Evolutionary conservation across 1,139 yeast species (phyloP).

Genomic region (Yamadazyma siamensis): DNA sequence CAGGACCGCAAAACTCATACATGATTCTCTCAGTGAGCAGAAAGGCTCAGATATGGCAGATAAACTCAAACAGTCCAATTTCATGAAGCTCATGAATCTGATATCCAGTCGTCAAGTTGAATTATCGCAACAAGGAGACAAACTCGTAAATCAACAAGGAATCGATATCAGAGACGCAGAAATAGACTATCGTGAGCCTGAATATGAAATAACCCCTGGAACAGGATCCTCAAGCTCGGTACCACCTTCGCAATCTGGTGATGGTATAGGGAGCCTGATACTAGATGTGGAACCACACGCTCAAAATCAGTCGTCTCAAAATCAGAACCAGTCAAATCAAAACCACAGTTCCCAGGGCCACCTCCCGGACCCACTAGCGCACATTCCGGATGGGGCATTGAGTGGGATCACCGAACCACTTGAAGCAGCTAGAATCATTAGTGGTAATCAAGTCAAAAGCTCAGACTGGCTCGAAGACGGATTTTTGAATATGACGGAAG

Average conservation of each 20-base stretch:
- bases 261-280: too few species aligned
- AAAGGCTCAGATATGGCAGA: constrained; percentile 22
- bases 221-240: constrained; percentile 1
- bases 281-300: not conserved
- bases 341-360: constrained; percentile 15
- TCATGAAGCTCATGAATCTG: constrained; percentile 40
- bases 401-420: constrained; percentile 28
- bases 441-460: constrained; percentile 40
- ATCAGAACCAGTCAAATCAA: not conserved
- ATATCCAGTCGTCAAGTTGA: constrained; percentile 38
- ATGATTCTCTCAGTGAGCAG: constrained; percentile 25
- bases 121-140: constrained; percentile 32
- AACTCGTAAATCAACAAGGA: constrained; percentile 30
- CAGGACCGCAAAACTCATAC: constrained; percentile 37
- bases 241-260: not conserved
- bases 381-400: constrained; percentile 38
- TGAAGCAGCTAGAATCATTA: constrained; percentile 39
- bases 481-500: constrained; percentile 3
- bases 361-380: constrained; percentile 47
- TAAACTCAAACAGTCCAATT: constrained; percentile 38
- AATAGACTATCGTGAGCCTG: constrained; percentile 8
- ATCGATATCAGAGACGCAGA: constrained; percentile 21
- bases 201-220: constrained; percentile 1
- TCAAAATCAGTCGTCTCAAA: not conserved
- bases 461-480: constrained; percentile 36